Evolutionary conservation across 2,329 filamentous ascomycete genomes (phyloP), one percentile per base, ranked within the genome.

Genomic region (Pestalotiopsis sp.): DNA sequence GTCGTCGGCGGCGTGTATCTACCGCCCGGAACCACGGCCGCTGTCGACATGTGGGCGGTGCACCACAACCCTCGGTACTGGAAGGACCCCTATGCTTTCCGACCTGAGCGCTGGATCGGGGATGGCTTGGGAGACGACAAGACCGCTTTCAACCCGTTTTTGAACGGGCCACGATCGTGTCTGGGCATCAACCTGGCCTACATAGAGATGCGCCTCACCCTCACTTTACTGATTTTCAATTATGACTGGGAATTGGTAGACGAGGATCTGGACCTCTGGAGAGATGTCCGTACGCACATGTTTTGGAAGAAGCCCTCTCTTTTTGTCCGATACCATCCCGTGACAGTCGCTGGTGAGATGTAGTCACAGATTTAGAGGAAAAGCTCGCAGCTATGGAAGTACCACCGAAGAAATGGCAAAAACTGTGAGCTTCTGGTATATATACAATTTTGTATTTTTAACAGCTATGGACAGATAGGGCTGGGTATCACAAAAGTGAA

Each of bases 21-120:
- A 0, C 72, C 72, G 2, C 27, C 20, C 3, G 71, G 70, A 5
- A 60, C 60, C 12, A 80, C 84, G 68, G 77, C 86, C n/a, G 80
- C 80, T 0, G 78, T 75, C 13, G 79, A 83, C 58, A 77, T 81
- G 1, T 85, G 82, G 73, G 74, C 80, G 13, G 52, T 71, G 14
- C 36, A 41, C 17, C 71, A 63, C 20, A 57, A 72, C 23, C 57
- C 65, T 23, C 40, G 65, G 9, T 60, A 49, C 49, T 45, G 57
- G 7, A 41, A 62, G 20, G 17, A 59, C 9, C 67, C 67, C n/a
- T 49, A 66, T 12, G 31, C 41, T 13, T 73, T 72, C 61, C 36
- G 64, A 17, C 71, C 71, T 11, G 68, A 70, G 41, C 64, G 70
- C 3, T 68, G 70, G 69, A 9, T 69, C 12, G 23, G 23, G 13